A percentile compares a stretch with the other conserved stretches of the same genome.
phyloP scores from a whole-genome alignment of 139 green algal genomes.

The Yamagishiella unicocca region DNA sequence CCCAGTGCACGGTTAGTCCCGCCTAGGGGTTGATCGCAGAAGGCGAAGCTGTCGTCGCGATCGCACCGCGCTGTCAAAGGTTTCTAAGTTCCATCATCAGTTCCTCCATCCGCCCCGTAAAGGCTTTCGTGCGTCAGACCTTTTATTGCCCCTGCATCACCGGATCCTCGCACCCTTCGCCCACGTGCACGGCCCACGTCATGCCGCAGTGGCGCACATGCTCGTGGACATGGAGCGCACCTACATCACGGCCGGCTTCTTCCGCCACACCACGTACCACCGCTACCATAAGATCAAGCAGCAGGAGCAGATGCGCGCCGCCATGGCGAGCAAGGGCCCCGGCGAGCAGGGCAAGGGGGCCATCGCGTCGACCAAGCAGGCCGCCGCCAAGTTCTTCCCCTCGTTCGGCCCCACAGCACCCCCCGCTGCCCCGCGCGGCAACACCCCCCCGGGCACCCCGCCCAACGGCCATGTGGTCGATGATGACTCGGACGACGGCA shows the following conservation, averaged over 20 bases:
- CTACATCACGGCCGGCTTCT: constrained; percentile 91
- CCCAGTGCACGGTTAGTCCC: no score
- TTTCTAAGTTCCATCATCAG: no score
- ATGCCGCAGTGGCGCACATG: constrained; percentile 79
- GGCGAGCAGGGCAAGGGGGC: background rate
- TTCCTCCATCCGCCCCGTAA: no score
- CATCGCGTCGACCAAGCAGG: background rate
- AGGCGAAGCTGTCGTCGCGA: no score
- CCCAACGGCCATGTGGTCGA: background rate
- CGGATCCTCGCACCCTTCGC: no score
- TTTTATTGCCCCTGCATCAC: no score
- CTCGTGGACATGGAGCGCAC: constrained; percentile 92
- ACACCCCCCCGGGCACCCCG: background rate
- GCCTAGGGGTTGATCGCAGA: no score
- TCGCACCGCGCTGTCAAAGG: no score
- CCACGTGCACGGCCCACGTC: background rate
- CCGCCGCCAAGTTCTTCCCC: constrained; percentile 42
- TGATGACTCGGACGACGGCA: constrained; percentile 50
- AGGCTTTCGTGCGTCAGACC: no score
- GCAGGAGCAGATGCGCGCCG: constrained; percentile 55
- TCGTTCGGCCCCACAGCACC: constrained; percentile 11
- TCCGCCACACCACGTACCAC: constrained; percentile 80
- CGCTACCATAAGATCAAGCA: constrained; percentile 60
- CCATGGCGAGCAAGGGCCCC: constrained; percentile 18
- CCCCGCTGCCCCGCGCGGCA: background rate